phyloP scores from a whole-genome alignment of 805 yeast species.

The Saccharomycopsis fibuligera region DNA sequence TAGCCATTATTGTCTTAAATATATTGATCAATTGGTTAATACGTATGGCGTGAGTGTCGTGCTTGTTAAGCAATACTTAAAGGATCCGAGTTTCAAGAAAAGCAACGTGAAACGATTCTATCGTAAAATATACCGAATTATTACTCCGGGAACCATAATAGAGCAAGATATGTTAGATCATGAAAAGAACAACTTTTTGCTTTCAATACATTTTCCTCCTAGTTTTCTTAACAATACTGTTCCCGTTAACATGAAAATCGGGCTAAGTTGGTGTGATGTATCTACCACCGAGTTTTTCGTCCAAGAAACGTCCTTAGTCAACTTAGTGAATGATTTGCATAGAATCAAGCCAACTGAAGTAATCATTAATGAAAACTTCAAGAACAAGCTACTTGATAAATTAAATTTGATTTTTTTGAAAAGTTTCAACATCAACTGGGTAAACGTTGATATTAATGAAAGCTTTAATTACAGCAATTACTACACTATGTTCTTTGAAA shows the following conservation, averaged over 20 bases:
- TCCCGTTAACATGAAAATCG: constrained; percentile 44
- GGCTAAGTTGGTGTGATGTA: constrained; percentile 84
- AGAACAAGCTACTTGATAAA: constrained; percentile 21
- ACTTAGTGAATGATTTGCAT: constrained; percentile 63
- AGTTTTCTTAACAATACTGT: constrained; percentile 34
- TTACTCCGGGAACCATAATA: constrained; percentile 89
- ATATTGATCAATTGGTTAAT: constrained; percentile 66
- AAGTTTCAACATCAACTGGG: constrained; percentile 11
- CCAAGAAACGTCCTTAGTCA: constrained; percentile 53
- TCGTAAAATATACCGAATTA: constrained; percentile 69
- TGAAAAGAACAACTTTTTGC: constrained; percentile 61
- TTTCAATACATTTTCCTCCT: constrained; percentile 58
- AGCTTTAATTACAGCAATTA: constrained; percentile 39
- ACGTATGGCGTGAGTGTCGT: constrained; percentile 70
- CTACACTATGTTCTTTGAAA: constrained; percentile 27
- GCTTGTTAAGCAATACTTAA: constrained; percentile 59
- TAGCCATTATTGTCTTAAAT: constrained; percentile 57
- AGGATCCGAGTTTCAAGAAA: not conserved
- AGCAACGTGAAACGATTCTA: constrained; percentile 36
- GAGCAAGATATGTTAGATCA: constrained; percentile 80
- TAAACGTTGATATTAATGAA: not conserved
- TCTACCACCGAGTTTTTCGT: constrained; percentile 75
- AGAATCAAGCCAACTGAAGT: constrained; percentile 81
- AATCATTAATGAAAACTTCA: constrained; percentile 45
- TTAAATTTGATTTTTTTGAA: constrained; percentile 3